A percentile compares a stretch with the other conserved stretches of the same genome.
phyloP scores from a whole-genome alignment of 2,329 filamentous ascomycete genomes.

The Cercospora brassicicola region DNA sequence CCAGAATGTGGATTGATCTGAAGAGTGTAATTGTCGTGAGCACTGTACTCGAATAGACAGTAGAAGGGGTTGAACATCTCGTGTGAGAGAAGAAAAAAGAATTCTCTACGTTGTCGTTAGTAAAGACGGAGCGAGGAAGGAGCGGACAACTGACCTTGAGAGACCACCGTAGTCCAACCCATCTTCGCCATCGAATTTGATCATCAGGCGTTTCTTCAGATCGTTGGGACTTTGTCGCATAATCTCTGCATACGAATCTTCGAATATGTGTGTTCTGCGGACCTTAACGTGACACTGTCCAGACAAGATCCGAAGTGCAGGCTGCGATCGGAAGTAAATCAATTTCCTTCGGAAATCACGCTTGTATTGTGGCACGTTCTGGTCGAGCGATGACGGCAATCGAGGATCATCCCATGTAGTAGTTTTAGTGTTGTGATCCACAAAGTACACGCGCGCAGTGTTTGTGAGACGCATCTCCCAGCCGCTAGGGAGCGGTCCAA shows the following conservation, averaged over 20 bases:
- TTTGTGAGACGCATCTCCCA: conserved; percentile 99
- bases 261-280: conserved; percentile 92
- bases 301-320: conserved; percentile 88
- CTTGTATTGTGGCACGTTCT: conserved; percentile 99
- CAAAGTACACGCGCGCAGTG: conserved; percentile 96
- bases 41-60: conserved; percentile 98
- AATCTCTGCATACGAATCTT: conserved; percentile 98
- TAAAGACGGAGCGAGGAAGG: background rate
- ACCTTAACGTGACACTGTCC: conserved; percentile 99
- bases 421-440: conserved; percentile 99
- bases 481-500: conserved; percentile 90
- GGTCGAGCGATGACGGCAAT: conserved; percentile 90
- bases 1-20: conserved; percentile 99
- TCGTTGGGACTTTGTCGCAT: conserved; percentile 94
- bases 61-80: conserved; percentile 99
- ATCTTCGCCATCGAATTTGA: conserved; percentile 98
- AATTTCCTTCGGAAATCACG: conserved; percentile 96
- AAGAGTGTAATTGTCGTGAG: conserved; percentile 98
- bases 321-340: conserved; percentile 98
- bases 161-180: conserved; percentile 97
- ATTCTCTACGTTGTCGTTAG: conserved; percentile 65
- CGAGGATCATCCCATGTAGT: conserved; percentile 98
- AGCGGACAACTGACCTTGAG: conserved; percentile 59
- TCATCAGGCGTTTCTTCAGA: conserved; percentile 97
- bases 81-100: conserved; percentile 98